These are phyloP conservation scores for Lagenidium sp. DNA, from an alignment of 352 stramenopile genomes.

Conservation along the genomic window DNA sequence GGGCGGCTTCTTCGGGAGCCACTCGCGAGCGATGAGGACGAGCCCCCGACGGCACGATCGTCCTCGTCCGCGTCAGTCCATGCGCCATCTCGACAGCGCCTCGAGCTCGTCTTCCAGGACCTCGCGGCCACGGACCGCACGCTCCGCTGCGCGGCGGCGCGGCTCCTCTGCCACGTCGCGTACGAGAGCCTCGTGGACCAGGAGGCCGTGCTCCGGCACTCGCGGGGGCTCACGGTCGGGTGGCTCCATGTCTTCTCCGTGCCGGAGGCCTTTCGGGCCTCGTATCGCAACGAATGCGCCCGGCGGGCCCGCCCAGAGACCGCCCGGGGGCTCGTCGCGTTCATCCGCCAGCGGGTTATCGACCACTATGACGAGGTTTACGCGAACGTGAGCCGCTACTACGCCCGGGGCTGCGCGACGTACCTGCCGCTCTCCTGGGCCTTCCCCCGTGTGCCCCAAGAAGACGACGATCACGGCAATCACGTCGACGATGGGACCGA, in stretches of 20 bases:
- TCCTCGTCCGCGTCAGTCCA: neutral
- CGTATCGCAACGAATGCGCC: too few species aligned
- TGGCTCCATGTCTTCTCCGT: conserved; percentile 48
- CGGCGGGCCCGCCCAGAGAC: neutral
- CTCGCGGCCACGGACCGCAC: conserved; percentile 27
- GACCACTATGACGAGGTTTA: conserved; percentile 35
- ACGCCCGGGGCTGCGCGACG: conserved; percentile 24
- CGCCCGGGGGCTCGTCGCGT: conserved; percentile 5
- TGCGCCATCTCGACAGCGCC: neutral
- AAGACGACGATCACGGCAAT: conserved; percentile 1
- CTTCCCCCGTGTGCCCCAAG: conserved; percentile 3
- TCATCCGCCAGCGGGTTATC: conserved; percentile 20
- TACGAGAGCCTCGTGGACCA: conserved; percentile 42
- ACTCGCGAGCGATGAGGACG: too few species aligned
- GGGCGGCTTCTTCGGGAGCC: conserved; percentile 28
- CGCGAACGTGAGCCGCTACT: conserved; percentile 31
- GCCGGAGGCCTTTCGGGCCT: conserved; percentile 15
- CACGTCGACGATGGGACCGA: neutral
- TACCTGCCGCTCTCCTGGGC: conserved; percentile 47
- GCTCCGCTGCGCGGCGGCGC: conserved; percentile 28
- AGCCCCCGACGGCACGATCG: too few species aligned
- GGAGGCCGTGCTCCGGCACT: conserved; percentile 17
- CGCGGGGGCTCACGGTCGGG: conserved; percentile 28
- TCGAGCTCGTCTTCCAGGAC: conserved; percentile 22
- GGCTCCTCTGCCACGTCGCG: conserved; percentile 35